Evolutionary conservation across 176 grass and related monocot species (phyloP).

Genomic region (Oryza glumipatula): DNA sequence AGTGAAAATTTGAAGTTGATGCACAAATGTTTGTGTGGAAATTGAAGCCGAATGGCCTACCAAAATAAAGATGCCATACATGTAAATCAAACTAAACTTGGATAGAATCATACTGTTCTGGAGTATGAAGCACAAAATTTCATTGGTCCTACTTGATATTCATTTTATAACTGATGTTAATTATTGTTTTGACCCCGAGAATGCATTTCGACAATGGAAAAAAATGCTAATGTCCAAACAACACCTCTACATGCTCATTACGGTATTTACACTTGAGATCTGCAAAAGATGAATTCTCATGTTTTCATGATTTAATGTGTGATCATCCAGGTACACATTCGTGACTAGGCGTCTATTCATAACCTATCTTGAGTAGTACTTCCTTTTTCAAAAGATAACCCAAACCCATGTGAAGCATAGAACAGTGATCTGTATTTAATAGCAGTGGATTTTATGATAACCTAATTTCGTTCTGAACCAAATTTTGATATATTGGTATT

Average conservation of each 20-base stretch:
- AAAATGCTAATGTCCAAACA: background rate
- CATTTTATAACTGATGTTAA: background rate
- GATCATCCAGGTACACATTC: background rate
- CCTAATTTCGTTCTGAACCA: background rate
- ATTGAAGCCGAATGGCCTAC: background rate
- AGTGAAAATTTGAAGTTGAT: background rate
- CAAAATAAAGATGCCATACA: background rate
- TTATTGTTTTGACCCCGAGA: background rate
- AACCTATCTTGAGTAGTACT: background rate
- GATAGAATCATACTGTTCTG: background rate
- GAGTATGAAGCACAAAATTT: background rate
- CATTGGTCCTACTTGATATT: background rate
- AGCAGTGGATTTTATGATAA: background rate
- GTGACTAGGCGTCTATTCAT: background rate
- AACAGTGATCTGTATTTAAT: background rate
- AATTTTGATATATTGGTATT: background rate
- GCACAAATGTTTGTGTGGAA: background rate
- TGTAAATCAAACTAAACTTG: conserved; percentile 1
- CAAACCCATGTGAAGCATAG: background rate
- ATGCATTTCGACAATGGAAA: background rate
- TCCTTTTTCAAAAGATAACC: background rate
- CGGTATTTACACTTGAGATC: background rate
- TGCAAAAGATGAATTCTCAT: background rate
- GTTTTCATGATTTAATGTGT: background rate
- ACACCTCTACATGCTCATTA: background rate